These are phyloP conservation scores for Mycosphaerella sp. DNA, from an alignment of 2,329 filamentous ascomycete genomes.

Conservation along the genomic window DNA sequence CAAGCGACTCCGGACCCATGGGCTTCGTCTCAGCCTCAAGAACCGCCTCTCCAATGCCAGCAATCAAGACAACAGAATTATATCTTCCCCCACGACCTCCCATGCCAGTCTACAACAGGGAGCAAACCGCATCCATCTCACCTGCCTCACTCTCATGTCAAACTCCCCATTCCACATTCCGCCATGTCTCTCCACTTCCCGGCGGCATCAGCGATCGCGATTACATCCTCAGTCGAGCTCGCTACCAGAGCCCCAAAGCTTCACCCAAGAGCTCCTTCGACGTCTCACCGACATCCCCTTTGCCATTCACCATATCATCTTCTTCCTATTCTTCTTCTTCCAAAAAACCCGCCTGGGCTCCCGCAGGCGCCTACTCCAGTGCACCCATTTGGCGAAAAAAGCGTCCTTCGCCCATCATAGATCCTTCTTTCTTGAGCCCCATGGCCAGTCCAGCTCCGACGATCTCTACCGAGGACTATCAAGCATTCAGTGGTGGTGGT, in stretches of 20 bases:
- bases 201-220: neutral
- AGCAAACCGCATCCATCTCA: neutral
- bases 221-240: neutral
- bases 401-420: neutral
- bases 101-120: slow-evolving; percentile 2
- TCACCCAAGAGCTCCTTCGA: neutral
- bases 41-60: neutral
- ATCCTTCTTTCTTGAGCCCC: neutral
- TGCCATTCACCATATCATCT: neutral
- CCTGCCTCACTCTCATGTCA: neutral
- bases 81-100: slow-evolving; percentile 7
- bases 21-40: slow-evolving; percentile 1
- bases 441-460: neutral
- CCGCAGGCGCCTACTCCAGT: slow-evolving; percentile 1
- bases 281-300: no score
- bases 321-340: neutral
- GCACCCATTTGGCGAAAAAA: slow-evolving; percentile 7
- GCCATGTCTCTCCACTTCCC: neutral
- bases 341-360: slow-evolving; percentile 1
- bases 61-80: slow-evolving; percentile 9
- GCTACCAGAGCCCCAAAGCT: neutral
- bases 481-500: neutral
- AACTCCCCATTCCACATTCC: neutral
- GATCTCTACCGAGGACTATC: neutral
- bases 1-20: neutral